Evolutionary conservation across 192 early-diverging fungal genomes (phyloP).

Genomic region (Funneliformis mosseae): DNA sequence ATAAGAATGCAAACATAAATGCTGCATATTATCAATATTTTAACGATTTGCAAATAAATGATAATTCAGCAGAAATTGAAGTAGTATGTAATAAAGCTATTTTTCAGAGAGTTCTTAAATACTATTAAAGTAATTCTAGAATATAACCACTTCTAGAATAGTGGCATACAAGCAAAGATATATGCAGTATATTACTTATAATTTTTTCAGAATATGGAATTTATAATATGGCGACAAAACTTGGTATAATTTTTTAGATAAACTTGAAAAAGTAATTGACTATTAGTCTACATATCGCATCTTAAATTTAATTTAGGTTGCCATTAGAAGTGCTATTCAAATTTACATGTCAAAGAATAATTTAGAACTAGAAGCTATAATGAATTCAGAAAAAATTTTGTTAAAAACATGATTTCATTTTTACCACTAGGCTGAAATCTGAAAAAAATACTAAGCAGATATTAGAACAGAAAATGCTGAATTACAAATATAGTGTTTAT

Average conservation of each 20-base stretch:
- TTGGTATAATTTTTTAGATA: background rate
- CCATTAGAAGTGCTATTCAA: background rate
- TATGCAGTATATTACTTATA: background rate
- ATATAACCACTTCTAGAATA: constrained; percentile 10
- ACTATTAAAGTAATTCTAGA: background rate
- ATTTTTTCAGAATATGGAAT: constrained; percentile 20
- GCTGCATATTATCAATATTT: constrained; percentile 3
- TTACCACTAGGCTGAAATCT: background rate
- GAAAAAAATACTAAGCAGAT: background rate
- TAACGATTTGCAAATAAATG: background rate
- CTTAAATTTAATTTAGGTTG: background rate
- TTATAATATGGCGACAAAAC: background rate
- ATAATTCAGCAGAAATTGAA: background rate
- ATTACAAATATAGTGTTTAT: background rate
- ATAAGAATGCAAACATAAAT: background rate
- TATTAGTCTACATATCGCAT: background rate
- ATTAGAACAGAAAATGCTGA: constrained; percentile 11
- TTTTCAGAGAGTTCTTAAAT: background rate
- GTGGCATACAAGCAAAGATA: background rate
- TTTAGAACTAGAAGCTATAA: background rate
- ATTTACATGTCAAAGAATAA: background rate
- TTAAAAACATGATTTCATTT: constrained; percentile 8
- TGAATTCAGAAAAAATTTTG: background rate
- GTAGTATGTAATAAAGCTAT: constrained; percentile 15
- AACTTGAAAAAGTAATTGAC: background rate